Evolutionary conservation across 176 grass and related monocot species (phyloP), one percentile per base, ranked within the genome.

Genomic region (Cenchrus purpureus): DNA sequence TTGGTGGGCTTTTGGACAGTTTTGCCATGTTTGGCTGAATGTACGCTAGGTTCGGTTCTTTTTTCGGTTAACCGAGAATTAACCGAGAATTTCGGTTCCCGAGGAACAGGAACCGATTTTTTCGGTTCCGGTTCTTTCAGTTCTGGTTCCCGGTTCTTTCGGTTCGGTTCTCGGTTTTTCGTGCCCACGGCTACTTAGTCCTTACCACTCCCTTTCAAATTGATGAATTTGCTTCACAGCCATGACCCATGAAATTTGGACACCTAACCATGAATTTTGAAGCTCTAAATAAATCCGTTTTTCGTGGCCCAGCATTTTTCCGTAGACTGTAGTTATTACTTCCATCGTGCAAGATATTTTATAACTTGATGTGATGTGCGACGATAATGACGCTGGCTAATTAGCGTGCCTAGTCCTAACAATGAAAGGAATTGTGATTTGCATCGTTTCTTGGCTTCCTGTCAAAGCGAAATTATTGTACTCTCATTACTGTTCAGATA

Each of bases 391-490:
- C 25, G 17, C 1, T 78, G 25, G 13, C 2, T 75, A 57, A 58
- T 20, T 57, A 25, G 11, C 11, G 3, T 8, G 32, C 37, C 37
- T 20, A 66, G 3, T 75, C 67, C 67, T 7, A 59, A 58, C 6
- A 71, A 10, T 58, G 20, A 66, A 60, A 46, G 67, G 8, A 60
- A 43, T 7, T 60, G 7, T 8, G 7, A 58, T 8, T 19, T 46
- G 40, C 65, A 70, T 70, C 66, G 44, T 52, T 59, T 58, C 10
- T 46, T 61, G 34, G 56, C 75, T 77, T 79, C 37, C 56, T 49
- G 42, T 17, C 74, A 77, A 76, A 12, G 31, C 8, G 2, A 75
- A 75, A 75, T 75, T 75, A 75, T 37, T 75, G 73, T 76, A 57
- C 16, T 74, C 48, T 76, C 2, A 20, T 2, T 56, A 52, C 46